Evolutionary conservation across 2,329 filamentous ascomycete genomes (phyloP), one percentile per base, ranked within the genome.

Genomic region (Microdochium nivale): DNA sequence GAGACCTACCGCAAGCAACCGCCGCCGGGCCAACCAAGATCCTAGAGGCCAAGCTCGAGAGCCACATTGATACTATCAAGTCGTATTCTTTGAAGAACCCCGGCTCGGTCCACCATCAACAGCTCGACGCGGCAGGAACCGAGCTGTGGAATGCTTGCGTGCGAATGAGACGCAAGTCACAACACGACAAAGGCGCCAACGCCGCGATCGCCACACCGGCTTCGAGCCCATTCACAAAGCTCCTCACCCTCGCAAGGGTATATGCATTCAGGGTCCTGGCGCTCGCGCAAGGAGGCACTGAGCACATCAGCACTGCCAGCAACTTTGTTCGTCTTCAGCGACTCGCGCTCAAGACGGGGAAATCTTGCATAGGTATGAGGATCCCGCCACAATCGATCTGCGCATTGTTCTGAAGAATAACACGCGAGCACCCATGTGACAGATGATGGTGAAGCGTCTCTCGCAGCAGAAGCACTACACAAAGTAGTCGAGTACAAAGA

Each of bases 261-360:
- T 71, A 91, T 58, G 79, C 87, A 0, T 90, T 88, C 60, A 68
- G 84, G 14, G 66, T 92, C 52, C 70, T 95, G 14, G 81, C 86
- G 44, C 70, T 79, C 44, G 79, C 78, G 52, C 70, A 78, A 58
- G 60, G 67, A 44, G 58, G 49, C 16, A 53, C 10, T 7, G 19
- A 44, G 21, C 40, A 56, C 50, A 58, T 55, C 47, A 60, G 54
- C 21, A 59, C 50, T 19, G 55, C 59, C 46, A 66, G 61, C 37
- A 70, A 77, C 54, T 61, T 75, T 16, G 63, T 81, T 27, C 79
- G 86, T 51, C 65, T 89, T 21, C 71, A 89, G 62, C 84, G 79
- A 60, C 69, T 88, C 57, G 84, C 83, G 11, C 69, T 95, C 52
- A 88, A 84, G 62, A 76, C 84, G 4, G 78, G 77, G 21, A 80